Base-by-base conservation (phyloP, 257 asterid species). In the Ocimum tenuiflorum region DNA sequence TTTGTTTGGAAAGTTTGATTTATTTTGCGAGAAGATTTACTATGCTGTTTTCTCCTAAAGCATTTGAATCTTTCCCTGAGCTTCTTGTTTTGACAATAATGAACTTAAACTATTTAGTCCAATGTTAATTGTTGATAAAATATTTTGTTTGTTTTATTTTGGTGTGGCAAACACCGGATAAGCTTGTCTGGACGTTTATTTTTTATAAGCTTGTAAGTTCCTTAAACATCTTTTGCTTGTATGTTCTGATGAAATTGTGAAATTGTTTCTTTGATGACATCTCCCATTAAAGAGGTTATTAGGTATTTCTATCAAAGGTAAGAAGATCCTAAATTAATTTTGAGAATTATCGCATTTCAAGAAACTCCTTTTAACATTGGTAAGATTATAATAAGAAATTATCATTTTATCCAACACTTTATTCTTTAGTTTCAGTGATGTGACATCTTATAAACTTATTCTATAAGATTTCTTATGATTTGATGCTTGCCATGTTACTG, bases 171-270 rank as follows among this genome's bases (percentile, higher is more conserved):
- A 8, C 22, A 50, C 45, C 52, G 23, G 24, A 24, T 5, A 31
- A 14, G 36, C n/a, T 62, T 33, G 45, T 68, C 35, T 19, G 7
- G 10, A 43, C 12, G 7, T 9, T 67, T 14, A 18, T 31, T 15
- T n/a, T n/a, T 22, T 19, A 42, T 18, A 55, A 67, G 36, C 56
- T 54, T 55, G 11, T 29, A 55, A 67, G 65, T 35, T 67, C 48
- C 19, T 68, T 56, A 45, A 31, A n/a, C 17, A 52, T 50, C 51
- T 49, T 55, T 15, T 18, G 58, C 58, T 46, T 56, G 13, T 43
- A 29, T 43, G 18, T 27, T 55, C 22, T 33, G 27, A 18, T 15
- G 7, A 11, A 45, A 27, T 45, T 45, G 43, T 15, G 7, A 11
- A 45, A 27, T 45, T 45, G 43, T 18, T 43, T 33, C n/a, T 42